These are phyloP conservation scores for Apiotrichum veenhuisii DNA, from an alignment of 1,284 basidiomycete genomes.

Conservation along the genomic window DNA sequence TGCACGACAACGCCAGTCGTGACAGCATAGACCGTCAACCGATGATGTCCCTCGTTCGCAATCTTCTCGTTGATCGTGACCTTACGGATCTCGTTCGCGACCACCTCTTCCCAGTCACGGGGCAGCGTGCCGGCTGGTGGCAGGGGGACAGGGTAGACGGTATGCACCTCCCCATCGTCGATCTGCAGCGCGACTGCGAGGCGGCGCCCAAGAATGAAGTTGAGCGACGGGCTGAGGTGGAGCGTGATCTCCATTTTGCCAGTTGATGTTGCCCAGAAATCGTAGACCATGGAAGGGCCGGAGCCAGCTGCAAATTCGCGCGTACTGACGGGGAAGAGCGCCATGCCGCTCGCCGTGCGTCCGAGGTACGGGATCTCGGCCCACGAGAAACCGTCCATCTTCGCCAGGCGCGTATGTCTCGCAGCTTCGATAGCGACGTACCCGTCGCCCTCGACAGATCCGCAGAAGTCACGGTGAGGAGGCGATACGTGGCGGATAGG, in stretches of 20 bases:
- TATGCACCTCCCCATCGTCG: constrained; percentile 52
- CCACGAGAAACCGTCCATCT: constrained; percentile 57
- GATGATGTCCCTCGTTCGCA: constrained; percentile 9
- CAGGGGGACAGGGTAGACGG: constrained; percentile 57
- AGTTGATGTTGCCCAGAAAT: constrained; percentile 61
- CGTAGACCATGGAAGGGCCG: constrained; percentile 63
- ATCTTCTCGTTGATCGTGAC: constrained; percentile 7
- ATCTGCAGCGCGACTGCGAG: constrained; percentile 58
- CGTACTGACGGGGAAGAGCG: constrained; percentile 59
- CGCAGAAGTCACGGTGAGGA: constrained; percentile 55
- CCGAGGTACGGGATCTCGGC: constrained; percentile 60
- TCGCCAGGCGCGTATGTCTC: constrained; percentile 49
- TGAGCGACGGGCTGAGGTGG: constrained; percentile 59
- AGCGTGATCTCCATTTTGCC: constrained; percentile 54
- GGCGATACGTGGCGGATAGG: constrained; percentile 29
- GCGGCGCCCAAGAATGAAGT: constrained; percentile 55
- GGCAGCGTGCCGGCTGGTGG: constrained; percentile 54
- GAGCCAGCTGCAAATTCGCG: constrained; percentile 59
- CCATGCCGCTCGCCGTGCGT: constrained; percentile 51
- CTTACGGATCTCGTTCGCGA: constrained; percentile 22
- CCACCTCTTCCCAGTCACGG: constrained; percentile 31
- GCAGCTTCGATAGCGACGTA: constrained; percentile 64
- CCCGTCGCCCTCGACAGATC: constrained; percentile 63
- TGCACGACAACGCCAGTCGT: constrained; percentile 20
- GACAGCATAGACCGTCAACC: constrained; percentile 18